Evolutionary conservation across 345 rosid genomes (phyloP).

Genomic region (Eucalyptus caleyi): DNA sequence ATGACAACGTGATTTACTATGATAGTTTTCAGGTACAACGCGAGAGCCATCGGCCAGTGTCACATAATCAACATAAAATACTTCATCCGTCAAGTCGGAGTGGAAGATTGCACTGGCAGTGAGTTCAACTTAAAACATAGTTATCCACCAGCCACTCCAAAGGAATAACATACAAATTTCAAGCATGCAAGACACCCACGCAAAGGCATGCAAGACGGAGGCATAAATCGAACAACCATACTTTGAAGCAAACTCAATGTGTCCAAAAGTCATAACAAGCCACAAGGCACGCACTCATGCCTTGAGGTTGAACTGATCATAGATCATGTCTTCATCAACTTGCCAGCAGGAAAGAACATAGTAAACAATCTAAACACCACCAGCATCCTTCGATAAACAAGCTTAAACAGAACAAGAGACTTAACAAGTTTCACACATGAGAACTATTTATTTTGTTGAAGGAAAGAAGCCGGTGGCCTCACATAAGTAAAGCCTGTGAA

Average conservation of each 20-base stretch:
- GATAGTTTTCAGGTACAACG: not conserved
- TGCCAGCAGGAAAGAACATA: not conserved
- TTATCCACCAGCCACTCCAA: not conserved
- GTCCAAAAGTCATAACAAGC: not conserved
- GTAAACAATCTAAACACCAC: not conserved
- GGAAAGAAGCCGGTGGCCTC: conserved; percentile 50
- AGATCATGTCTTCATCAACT: not conserved
- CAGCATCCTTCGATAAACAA: not conserved
- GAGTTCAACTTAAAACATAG: not conserved
- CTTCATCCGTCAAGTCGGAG: not conserved
- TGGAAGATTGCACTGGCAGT: not conserved
- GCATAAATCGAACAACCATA: not conserved
- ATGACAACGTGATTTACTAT: not conserved
- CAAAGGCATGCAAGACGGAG: not conserved
- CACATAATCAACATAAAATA: not conserved
- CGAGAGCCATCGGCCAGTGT: not conserved
- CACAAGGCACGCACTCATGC: not conserved
- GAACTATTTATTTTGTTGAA: not conserved
- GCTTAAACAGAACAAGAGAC: not conserved
- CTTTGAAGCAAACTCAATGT: not conserved
- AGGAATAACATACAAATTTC: not conserved
- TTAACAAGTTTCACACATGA: not conserved
- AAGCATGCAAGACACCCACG: not conserved
- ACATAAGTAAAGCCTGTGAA: conserved; percentile 59
- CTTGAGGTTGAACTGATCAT: not conserved